Evolutionary conservation across 139 green algal genomes (phyloP), one percentile per base, ranked within the genome.

Genomic region (Tetradesmus obliquus): DNA sequence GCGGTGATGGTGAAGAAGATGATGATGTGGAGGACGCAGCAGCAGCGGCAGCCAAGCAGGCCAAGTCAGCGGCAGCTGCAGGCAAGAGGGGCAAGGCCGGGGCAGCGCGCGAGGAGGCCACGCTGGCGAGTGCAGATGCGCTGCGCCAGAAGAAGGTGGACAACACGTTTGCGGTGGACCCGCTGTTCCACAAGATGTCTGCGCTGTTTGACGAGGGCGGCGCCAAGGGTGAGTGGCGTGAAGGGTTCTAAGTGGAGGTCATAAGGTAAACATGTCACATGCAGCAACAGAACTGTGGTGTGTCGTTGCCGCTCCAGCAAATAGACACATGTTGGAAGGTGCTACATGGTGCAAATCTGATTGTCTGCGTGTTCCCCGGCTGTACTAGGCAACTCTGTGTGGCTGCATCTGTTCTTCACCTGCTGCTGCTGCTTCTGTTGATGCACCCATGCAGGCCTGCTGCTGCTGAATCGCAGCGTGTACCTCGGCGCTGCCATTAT

Each of bases 201-300:
- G 96, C 96, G 3, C 96, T 98, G 92, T 99, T 99, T 94, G 97
- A 99, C 89, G 96, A 98, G 91, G 97, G 96, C 66, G 96, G 96
- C 51, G 94, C 96, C 55, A 90, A 93, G 90, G 91, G 94, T 96
- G 66, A 20, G 85, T 8, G 8, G 81, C 79, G 22, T 32, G 60
- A 4, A 32, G 45, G 79, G 79, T 15, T 55, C 22, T 53, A 51
- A 1, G 74, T 32, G 74, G 22, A 32, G 74, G 74, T 32, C 32
- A 45, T 45, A 45, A 45, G 32, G 32, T 1, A 45, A 45, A 45
- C 32, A 45, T 45, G 32, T 45, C 32, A 45, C 32, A 15, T 7
- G 74, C 19, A 82, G 19, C 74, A 24, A 32, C 74, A 45, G 32
- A 45, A 45, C 32, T 45, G 32, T 45, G 32, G 32, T 45, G 32